Percentiles rank a stretch among this genome's conserved stretches.
Evolutionary conservation across 2,329 filamentous ascomycete species (phyloP).

Genomic region (Xylaria sp.): DNA sequence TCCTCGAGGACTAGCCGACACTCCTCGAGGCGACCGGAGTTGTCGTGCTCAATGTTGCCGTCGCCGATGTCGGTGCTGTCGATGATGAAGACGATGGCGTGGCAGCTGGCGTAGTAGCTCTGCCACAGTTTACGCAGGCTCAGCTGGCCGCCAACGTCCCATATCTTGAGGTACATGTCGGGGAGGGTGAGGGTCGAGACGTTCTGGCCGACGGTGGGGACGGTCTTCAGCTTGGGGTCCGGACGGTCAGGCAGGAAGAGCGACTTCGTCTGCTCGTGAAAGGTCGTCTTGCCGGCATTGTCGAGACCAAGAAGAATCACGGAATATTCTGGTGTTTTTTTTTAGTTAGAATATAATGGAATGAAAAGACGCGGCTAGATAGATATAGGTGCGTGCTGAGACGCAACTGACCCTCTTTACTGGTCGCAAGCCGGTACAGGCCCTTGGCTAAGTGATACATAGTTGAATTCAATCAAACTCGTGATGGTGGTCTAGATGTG

Average conservation of each 20-base stretch:
- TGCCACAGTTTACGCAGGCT: constrained; percentile 91
- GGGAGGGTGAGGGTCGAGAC: constrained; percentile 88
- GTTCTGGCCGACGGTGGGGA: constrained; percentile 97
- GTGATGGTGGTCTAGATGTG: constrained; percentile 1
- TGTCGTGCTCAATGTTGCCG: constrained; percentile 64
- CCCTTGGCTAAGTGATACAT: constrained; percentile 98
- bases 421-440: constrained; percentile 92
- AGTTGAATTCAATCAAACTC: not conserved
- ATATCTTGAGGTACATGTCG: constrained; percentile 97
- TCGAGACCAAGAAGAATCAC: constrained; percentile 96
- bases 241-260: constrained; percentile 71
- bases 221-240: constrained; percentile 78
- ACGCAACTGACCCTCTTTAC: constrained; percentile 79
- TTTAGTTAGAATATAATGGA: constrained; percentile 13
- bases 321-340: constrained; percentile 77
- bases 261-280: constrained; percentile 94
- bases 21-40: constrained; percentile 77
- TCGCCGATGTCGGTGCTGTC: constrained; percentile 94
- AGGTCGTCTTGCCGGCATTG: constrained; percentile 97
- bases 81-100: constrained; percentile 97
- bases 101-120: constrained; percentile 90
- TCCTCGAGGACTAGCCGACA: constrained; percentile 88
- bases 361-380: not conserved
- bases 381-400: constrained; percentile 3
- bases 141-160: constrained; percentile 96